Conservation (phyloP, 1,284 basidiomycete species). For the Ceratobasidium sp. region DNA sequence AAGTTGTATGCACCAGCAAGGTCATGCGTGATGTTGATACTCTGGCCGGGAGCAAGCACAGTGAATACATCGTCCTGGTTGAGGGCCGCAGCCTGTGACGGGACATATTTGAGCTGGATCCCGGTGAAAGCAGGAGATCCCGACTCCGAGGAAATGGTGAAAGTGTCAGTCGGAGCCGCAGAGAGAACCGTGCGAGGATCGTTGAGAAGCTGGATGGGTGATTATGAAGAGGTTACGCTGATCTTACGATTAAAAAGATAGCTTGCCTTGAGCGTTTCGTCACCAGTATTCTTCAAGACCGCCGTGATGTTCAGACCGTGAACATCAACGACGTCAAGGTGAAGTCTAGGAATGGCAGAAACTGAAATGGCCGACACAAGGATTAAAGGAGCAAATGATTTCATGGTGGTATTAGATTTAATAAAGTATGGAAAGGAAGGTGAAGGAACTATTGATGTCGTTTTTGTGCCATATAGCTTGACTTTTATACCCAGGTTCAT, state of each 20-base stretch:
- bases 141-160: constrained; percentile 55
- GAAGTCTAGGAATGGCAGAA: constrained; percentile 16
- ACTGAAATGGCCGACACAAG: constrained; percentile 21
- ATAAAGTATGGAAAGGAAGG: not conserved
- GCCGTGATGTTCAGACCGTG: constrained; percentile 17
- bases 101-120: constrained; percentile 32
- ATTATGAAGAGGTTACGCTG: not conserved
- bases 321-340: constrained; percentile 22
- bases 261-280: constrained; percentile 26
- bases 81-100: constrained; percentile 25
- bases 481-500: constrained; percentile 11
- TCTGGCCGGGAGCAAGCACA: constrained; percentile 46
- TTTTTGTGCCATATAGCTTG: not conserved
- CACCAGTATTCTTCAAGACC: constrained; percentile 33
- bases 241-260: not conserved
- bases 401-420: constrained; percentile 10
- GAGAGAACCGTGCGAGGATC: constrained; percentile 49
- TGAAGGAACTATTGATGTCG: not conserved
- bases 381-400: not conserved
- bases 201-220: constrained; percentile 5
- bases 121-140: constrained; percentile 34
- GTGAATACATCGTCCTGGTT: constrained; percentile 28
- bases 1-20: constrained; percentile 49
- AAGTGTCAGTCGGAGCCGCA: constrained; percentile 62
- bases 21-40: constrained; percentile 43